Percentiles rank a stretch among this genome's conserved stretches.
These are phyloP conservation scores for Zygosaccharomyces rouxii DNA, from an alignment of 805 yeast genomes.

Conservation along the genomic window DNA sequence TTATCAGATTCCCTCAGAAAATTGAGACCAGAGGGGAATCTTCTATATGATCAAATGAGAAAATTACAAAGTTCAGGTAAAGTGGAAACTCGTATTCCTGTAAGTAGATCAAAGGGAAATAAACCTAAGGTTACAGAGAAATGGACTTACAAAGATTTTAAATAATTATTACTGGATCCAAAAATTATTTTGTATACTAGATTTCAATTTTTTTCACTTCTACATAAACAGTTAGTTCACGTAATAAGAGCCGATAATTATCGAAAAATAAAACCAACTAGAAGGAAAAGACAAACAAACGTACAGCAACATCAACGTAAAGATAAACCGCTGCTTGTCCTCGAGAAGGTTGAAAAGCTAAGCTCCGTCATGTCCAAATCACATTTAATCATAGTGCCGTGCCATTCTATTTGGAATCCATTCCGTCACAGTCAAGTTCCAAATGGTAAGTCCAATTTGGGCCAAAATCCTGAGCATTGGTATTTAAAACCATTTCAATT, in stretches of 20 bases:
- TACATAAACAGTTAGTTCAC: not conserved
- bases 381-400: constrained; percentile 49
- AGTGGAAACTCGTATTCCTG: constrained; percentile 75
- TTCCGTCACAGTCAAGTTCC: constrained; percentile 3
- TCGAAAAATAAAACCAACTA: too few species aligned
- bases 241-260: not conserved
- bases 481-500: constrained; percentile 58
- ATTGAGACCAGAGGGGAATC: constrained; percentile 85
- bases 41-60: constrained; percentile 76
- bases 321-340: not conserved
- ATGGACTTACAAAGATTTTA: constrained; percentile 89
- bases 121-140: constrained; percentile 79
- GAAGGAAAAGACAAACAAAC: not conserved
- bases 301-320: not conserved
- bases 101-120: constrained; percentile 58
- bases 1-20: constrained; percentile 78
- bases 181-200: constrained; percentile 10
- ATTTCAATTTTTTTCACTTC: not conserved
- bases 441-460: constrained; percentile 37
- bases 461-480: constrained; percentile 57
- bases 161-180: constrained; percentile 34
- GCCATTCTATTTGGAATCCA: constrained; percentile 58
- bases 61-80: constrained; percentile 79
- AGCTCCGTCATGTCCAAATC: constrained; percentile 4
- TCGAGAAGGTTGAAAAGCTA: not conserved